Conservation (phyloP, 2,329 filamentous ascomycete genomes). For the Plectosphaerella plurivora region DNA sequence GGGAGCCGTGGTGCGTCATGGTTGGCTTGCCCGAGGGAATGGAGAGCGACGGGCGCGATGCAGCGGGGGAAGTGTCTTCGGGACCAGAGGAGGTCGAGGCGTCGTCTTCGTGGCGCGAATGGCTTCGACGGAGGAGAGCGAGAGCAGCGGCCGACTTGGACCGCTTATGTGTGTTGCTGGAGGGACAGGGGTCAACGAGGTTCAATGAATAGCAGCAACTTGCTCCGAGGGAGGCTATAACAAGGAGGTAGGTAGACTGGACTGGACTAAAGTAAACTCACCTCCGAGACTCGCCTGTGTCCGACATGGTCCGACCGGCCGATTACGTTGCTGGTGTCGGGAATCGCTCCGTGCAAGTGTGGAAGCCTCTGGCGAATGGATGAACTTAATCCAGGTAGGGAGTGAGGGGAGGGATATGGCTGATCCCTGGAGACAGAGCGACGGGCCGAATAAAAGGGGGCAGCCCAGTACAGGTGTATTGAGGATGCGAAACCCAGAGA, state of each 20-base stretch:
- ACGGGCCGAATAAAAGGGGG: too few relatives aligned
- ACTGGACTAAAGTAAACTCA: conserved; percentile 13
- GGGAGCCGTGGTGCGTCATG: conserved; percentile 28
- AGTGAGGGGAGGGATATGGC: background rate
- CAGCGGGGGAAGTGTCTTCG: conserved; percentile 40
- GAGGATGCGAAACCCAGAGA: too few relatives aligned
- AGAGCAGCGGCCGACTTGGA: conserved; percentile 49
- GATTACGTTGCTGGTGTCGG: too few relatives aligned
- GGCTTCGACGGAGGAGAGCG: conserved; percentile 50
- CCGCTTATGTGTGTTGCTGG: conserved; percentile 40
- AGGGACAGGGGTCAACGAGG: conserved; percentile 11
- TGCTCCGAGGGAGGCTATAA: too few relatives aligned
- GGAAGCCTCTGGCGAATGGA: too few relatives aligned
- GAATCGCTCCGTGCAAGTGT: too few relatives aligned
- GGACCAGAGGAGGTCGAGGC: conserved; percentile 36
- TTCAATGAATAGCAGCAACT: too few relatives aligned
- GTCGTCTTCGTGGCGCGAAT: conserved; percentile 47
- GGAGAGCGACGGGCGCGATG: conserved; percentile 21
- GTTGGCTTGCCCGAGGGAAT: conserved; percentile 28
- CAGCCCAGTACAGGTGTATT: too few relatives aligned
- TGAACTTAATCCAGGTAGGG: background rate
- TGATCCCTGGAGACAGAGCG: too few relatives aligned
- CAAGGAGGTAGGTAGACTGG: background rate
- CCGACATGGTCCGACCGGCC: conserved; percentile 24
- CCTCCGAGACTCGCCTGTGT: conserved; percentile 24